Evolutionary conservation across 495 filamentous ascomycete species (phyloP).

Genomic region (Penicillium crystallinum): DNA sequence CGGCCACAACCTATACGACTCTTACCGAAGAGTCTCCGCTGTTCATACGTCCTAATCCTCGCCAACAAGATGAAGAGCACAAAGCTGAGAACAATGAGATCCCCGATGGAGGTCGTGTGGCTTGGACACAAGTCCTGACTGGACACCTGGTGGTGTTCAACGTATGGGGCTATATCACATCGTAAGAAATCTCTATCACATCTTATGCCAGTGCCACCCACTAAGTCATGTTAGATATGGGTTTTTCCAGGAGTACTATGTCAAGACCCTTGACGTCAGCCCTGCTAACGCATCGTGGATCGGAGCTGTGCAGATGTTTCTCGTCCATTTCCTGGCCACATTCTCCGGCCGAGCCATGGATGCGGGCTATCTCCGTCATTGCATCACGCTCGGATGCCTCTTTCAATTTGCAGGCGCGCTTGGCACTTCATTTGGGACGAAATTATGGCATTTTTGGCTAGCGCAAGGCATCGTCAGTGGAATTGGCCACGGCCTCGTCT

Average conservation of each 20-base stretch:
- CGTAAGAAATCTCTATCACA: neutral
- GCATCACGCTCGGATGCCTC: slow-evolving; percentile 46
- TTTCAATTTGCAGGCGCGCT: slow-evolving; percentile 60
- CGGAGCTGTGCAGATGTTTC: slow-evolving; percentile 34
- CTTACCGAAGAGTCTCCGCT: neutral
- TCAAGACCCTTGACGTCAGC: slow-evolving; percentile 29
- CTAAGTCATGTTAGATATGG: slow-evolving; percentile 46
- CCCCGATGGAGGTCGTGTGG: slow-evolving; percentile 41
- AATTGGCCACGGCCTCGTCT: slow-evolving; percentile 61
- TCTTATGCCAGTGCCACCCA: neutral
- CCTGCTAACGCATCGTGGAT: slow-evolving; percentile 60
- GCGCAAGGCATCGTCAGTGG: slow-evolving; percentile 66
- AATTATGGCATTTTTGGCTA: slow-evolving; percentile 62
- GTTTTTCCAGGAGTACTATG: slow-evolving; percentile 67
- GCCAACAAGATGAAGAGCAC: neutral
- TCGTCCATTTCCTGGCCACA: slow-evolving; percentile 24
- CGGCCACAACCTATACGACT: neutral
- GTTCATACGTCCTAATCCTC: neutral
- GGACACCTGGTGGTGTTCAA: slow-evolving; percentile 54
- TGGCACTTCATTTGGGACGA: slow-evolving; percentile 50
- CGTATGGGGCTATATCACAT: slow-evolving; percentile 59
- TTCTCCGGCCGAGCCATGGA: slow-evolving; percentile 55
- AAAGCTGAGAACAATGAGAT: slow-evolving; percentile 1
- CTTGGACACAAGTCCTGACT: slow-evolving; percentile 55
- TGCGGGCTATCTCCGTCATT: slow-evolving; percentile 52